These are phyloP conservation scores for Naganishia friedmannii DNA, from an alignment of 768 basidiomycete genomes.

Conservation along the genomic window DNA sequence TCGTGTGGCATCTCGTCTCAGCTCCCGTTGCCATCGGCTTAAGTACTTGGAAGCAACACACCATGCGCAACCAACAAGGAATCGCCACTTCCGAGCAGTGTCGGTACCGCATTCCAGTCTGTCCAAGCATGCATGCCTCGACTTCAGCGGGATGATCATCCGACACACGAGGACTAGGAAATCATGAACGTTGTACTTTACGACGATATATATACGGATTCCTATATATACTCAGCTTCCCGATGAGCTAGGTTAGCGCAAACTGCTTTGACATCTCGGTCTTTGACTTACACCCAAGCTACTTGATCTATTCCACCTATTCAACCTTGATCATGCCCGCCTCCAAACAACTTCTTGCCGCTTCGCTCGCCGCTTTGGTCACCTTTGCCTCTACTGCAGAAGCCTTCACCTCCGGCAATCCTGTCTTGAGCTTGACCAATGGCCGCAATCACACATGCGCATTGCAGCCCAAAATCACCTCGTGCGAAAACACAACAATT, in stretches of 20 bases:
- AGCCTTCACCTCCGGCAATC: constrained; percentile 25
- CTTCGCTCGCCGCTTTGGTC: constrained; percentile 29
- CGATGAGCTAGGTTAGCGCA: too few relatives aligned
- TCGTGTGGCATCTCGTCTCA: neutral
- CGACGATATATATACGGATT: too few relatives aligned
- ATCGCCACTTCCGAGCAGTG: neutral
- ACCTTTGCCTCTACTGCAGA: constrained; percentile 21
- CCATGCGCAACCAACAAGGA: constrained; percentile 1
- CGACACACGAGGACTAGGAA: too few relatives aligned
- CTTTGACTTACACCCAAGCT: too few relatives aligned
- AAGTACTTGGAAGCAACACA: neutral
- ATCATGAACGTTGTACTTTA: too few relatives aligned
- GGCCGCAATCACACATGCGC: constrained; percentile 44
- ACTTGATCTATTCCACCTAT: too few relatives aligned
- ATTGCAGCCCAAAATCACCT: constrained; percentile 35
- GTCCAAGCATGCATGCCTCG: neutral
- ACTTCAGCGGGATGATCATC: too few relatives aligned
- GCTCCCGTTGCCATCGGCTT: constrained; percentile 5
- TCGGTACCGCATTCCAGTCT: neutral
- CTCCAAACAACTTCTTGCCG: constrained; percentile 18
- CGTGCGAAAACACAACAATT: constrained; percentile 38
- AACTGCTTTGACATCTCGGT: too few relatives aligned
- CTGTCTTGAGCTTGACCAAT: constrained; percentile 17
- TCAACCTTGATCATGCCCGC: neutral
- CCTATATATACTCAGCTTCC: too few relatives aligned